A percentile compares a stretch with the other conserved stretches of the same genome.
phyloP scores from a whole-genome alignment of 148 eudicot species.

The Cornus controversa region DNA sequence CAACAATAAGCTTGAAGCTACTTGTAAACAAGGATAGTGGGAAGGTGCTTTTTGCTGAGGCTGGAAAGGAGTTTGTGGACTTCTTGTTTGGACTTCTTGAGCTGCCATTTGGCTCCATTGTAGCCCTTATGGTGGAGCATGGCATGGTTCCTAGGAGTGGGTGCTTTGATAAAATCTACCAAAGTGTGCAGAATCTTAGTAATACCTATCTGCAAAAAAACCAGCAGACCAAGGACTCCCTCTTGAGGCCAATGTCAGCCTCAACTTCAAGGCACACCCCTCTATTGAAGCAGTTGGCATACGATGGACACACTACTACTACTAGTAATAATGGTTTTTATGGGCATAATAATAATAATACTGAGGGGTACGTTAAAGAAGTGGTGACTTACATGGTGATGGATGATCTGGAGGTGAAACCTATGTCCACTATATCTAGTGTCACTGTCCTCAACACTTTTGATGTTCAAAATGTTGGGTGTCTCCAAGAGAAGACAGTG shows the following conservation, averaged over 20 bases:
- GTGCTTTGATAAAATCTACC: background rate
- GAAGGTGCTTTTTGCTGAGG: slow-evolving; percentile 31
- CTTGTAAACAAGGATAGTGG: slow-evolving; percentile 13
- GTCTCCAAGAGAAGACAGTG: background rate
- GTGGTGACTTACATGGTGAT: slow-evolving; percentile 13
- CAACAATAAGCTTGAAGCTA: slow-evolving; percentile 22
- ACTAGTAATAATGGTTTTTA: no score
- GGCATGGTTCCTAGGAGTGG: background rate
- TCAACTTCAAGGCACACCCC: no score
- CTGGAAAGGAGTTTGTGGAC: slow-evolving; percentile 30
- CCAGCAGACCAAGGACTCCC: no score
- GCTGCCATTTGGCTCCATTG: slow-evolving; percentile 13
- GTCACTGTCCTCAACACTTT: background rate
- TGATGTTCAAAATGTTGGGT: background rate
- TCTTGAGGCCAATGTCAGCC: no score
- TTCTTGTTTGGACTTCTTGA: slow-evolving; percentile 12
- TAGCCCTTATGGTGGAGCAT: background rate
- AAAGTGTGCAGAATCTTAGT: background rate
- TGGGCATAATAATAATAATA: background rate
- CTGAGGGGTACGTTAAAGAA: background rate
- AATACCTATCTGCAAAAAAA: no score
- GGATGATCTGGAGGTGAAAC: slow-evolving; percentile 11
- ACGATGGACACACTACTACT: no score
- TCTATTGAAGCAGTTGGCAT: no score
- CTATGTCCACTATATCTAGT: slow-evolving; percentile 12